Conservation (phyloP, 345 rosid species). For the Pseudoturritis turrita region DNA sequence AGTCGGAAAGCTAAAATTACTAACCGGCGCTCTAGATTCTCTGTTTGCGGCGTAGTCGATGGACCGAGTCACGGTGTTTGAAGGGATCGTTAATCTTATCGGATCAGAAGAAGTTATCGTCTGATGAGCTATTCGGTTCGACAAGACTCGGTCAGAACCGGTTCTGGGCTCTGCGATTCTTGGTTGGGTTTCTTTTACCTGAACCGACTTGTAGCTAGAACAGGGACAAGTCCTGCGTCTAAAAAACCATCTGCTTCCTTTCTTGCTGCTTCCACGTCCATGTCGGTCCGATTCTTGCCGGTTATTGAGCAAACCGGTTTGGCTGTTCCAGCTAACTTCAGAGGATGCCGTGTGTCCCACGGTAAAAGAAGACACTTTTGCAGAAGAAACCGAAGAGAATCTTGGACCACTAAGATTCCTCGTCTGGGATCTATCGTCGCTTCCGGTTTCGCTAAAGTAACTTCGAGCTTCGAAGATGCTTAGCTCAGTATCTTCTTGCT, state of each 20-base stretch:
- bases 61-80: slow-evolving; percentile 16
- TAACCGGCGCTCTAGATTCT: slow-evolving; percentile 4
- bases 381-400: slow-evolving; percentile 56
- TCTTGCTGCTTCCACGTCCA: slow-evolving; percentile 40
- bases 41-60: neutral
- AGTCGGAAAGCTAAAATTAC: slow-evolving; percentile 20
- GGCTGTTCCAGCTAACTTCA: slow-evolving; percentile 94
- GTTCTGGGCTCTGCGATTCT: slow-evolving; percentile 25
- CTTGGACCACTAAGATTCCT: slow-evolving; percentile 34
- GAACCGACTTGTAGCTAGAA: slow-evolving; percentile 66
- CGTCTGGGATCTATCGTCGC: slow-evolving; percentile 32
- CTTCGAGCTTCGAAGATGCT: slow-evolving; percentile 70
- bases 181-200: slow-evolving; percentile 45
- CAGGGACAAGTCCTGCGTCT: slow-evolving; percentile 62
- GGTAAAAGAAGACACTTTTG: slow-evolving; percentile 46
- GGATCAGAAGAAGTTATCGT: slow-evolving; percentile 26
- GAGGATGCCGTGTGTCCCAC: slow-evolving; percentile 65
- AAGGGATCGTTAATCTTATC: slow-evolving; percentile 21
- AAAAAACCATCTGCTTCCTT: slow-evolving; percentile 52
- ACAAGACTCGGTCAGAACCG: slow-evolving; percentile 1
- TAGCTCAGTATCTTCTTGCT: slow-evolving; percentile 50
- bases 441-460: slow-evolving; percentile 55
- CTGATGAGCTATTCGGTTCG: slow-evolving; percentile 19
- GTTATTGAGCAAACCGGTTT: slow-evolving; percentile 52
- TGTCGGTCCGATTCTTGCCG: slow-evolving; percentile 8